Evolutionary conservation across 75 land plant genomes (phyloP).

Genomic region (Adiantum capillusveneris): DNA sequence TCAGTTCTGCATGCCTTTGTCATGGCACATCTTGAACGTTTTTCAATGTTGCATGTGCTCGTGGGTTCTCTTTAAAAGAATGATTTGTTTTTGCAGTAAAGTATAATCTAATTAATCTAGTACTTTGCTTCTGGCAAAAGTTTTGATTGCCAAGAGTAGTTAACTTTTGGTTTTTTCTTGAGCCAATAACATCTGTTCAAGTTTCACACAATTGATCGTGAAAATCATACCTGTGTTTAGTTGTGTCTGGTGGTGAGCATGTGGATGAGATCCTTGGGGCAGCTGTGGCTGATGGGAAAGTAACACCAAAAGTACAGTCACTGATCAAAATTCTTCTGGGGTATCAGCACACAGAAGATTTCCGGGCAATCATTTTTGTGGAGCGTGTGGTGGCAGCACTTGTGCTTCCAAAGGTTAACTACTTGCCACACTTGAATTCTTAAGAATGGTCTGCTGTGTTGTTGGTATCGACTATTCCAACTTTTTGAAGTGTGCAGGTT

Average conservation of each 20-base stretch:
- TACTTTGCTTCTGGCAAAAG: too few relatives aligned
- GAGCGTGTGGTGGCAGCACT: constrained; percentile 93
- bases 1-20: too few relatives aligned
- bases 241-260: constrained; percentile 97
- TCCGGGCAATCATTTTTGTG: constrained; percentile 99
- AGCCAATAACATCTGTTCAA: too few relatives aligned
- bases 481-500: constrained; percentile 45
- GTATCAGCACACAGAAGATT: constrained; percentile 92
- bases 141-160: too few relatives aligned
- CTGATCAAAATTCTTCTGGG: constrained; percentile 78
- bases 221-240: constrained; percentile 31
- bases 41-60: too few relatives aligned
- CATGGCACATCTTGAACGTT: too few relatives aligned
- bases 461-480: neutral
- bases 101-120: too few relatives aligned
- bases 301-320: constrained; percentile 98
- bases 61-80: too few relatives aligned
- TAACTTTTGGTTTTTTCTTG: too few relatives aligned
- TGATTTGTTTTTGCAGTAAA: too few relatives aligned
- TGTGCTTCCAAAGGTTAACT: constrained; percentile 84
- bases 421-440: neutral
- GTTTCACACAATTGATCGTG: too few relatives aligned
- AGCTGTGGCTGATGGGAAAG: constrained; percentile 99
- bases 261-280: constrained; percentile 95
- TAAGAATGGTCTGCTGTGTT: neutral